These are phyloP conservation scores for Aspergillus haitiensis DNA, from an alignment of 495 filamentous ascomycete species.

Conservation along the genomic window DNA sequence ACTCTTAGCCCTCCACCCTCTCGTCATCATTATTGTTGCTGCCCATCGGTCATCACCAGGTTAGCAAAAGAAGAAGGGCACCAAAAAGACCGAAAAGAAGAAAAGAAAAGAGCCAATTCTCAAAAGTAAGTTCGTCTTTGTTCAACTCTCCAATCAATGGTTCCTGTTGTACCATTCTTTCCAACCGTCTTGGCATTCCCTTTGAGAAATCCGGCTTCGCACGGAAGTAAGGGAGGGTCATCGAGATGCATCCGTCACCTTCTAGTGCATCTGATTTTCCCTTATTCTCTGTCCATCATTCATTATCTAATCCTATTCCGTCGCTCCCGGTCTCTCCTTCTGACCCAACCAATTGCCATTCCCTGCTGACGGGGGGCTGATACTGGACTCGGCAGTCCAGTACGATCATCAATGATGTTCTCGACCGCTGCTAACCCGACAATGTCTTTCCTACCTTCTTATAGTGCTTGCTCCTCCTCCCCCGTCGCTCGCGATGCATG, in stretches of 20 bases:
- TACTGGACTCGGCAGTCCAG: constrained; percentile 30
- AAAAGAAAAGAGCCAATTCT: background rate
- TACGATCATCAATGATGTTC: constrained; percentile 24
- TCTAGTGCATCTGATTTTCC: constrained; percentile 13
- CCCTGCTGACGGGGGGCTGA: constrained; percentile 22
- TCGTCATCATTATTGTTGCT: background rate
- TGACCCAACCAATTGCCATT: constrained; percentile 17
- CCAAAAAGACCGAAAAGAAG: background rate
- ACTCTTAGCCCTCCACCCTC: background rate
- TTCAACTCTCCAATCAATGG: constrained; percentile 8
- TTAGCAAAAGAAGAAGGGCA: background rate
- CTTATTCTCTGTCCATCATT: constrained; percentile 16
- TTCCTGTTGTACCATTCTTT: constrained; percentile 6
- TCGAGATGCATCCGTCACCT: constrained; percentile 25
- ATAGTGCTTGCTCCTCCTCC: constrained; percentile 27
- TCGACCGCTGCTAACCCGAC: constrained; percentile 27
- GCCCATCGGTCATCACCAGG: constrained; percentile 2
- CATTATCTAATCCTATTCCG: constrained; percentile 31
- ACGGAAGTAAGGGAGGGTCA: constrained; percentile 26
- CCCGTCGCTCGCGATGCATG: constrained; percentile 15
- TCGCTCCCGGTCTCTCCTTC: constrained; percentile 23
- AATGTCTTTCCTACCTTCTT: constrained; percentile 24
- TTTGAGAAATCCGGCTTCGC: constrained; percentile 21
- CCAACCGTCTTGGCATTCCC: constrained; percentile 7
- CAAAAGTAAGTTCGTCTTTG: constrained; percentile 3